A percentile compares a stretch with the other conserved stretches of the same genome.
phyloP scores from a whole-genome alignment of 2,329 filamentous ascomycete species.

The Neurospora sp. region DNA sequence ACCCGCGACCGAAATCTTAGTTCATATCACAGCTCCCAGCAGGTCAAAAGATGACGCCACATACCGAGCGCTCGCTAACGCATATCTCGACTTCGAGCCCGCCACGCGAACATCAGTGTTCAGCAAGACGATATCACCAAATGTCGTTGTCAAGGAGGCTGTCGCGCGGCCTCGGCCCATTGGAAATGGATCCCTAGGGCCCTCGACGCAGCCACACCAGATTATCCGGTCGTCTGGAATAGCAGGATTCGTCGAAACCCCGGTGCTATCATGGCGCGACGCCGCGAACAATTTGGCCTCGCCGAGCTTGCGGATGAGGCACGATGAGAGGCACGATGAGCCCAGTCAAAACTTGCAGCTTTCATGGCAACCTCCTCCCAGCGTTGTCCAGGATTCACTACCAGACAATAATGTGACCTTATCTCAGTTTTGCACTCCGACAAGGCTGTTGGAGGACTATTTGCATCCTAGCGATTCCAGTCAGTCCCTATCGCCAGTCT shows the following conservation, averaged over 20 bases:
- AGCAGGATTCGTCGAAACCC: constrained; percentile 12
- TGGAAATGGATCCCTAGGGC: neutral
- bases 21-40: constrained; percentile 44
- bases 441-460: constrained; percentile 39
- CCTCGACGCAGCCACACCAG: neutral
- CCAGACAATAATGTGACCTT: constrained; percentile 26
- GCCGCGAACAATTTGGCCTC: constrained; percentile 22
- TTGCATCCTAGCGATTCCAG: constrained; percentile 27
- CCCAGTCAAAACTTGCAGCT: constrained; percentile 16
- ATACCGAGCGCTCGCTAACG: constrained; percentile 39
- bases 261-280: constrained; percentile 22
- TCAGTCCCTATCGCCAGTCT: constrained; percentile 9
- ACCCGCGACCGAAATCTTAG: constrained; percentile 40
- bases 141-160: neutral
- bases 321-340: constrained; percentile 1
- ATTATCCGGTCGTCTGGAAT: neutral
- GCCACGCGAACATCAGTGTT: constrained; percentile 8
- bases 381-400: constrained; percentile 46
- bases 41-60: constrained; percentile 34
- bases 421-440: constrained; percentile 34
- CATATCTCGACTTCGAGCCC: constrained; percentile 40
- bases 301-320: constrained; percentile 8
- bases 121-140: neutral
- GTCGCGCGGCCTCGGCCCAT: neutral
- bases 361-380: constrained; percentile 36